phyloP scores from a whole-genome alignment of 2,329 filamentous ascomycete species.

The Colletotrichum scovillei region DNA sequence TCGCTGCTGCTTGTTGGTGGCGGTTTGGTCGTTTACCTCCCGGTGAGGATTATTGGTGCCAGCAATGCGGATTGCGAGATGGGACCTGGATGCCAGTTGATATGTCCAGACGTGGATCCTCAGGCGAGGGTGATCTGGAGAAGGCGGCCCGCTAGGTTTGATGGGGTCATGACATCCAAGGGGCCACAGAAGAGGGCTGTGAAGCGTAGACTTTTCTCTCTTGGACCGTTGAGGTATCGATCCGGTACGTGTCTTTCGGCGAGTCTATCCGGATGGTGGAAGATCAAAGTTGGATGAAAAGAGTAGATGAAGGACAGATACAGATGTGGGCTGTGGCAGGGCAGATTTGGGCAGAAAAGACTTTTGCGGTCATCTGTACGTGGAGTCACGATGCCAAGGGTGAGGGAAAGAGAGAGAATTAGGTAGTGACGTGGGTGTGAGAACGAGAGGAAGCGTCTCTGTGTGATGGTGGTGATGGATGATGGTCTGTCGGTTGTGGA shows the following conservation, averaged over 20 bases:
- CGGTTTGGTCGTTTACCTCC: neutral
- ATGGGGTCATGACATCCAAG: neutral
- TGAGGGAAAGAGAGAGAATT: neutral
- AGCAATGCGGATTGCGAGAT: neutral
- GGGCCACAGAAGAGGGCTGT: neutral
- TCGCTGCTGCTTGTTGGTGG: neutral
- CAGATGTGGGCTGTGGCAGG: neutral
- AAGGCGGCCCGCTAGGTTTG: neutral
- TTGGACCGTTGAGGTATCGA: neutral
- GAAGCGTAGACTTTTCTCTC: neutral
- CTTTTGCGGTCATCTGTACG: neutral
- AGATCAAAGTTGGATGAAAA: neutral
- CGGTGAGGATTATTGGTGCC: constrained; percentile 3
- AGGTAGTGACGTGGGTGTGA: neutral
- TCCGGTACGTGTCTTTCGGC: neutral
- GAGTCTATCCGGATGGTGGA: neutral
- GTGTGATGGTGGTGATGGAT: neutral
- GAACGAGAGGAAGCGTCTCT: neutral
- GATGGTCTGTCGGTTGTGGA: neutral
- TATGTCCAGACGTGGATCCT: neutral
- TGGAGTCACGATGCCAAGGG: neutral
- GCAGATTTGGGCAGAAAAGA: neutral
- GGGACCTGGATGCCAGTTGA: neutral
- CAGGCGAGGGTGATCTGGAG: constrained; percentile 3
- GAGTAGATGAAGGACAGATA: neutral